Evolutionary conservation across 495 filamentous ascomycete genomes (phyloP), one percentile per base, ranked within the genome.

Genomic region (Penicillium manginii): DNA sequence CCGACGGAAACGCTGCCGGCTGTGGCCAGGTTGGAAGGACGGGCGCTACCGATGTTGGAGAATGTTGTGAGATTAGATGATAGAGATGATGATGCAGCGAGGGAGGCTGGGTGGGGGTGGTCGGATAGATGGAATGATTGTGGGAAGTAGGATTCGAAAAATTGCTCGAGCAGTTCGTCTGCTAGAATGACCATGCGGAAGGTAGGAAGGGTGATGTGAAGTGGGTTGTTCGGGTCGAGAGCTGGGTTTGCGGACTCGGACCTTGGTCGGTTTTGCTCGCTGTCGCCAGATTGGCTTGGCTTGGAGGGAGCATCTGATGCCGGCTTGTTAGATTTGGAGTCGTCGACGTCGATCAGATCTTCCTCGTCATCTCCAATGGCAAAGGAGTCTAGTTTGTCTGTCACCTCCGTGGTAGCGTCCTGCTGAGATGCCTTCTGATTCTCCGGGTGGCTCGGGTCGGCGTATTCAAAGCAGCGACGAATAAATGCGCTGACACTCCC

Each of bases 141-240:
- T 0, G 86, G 81, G 76, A 91, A 89, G 57, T 84, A 85, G 32
- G 81, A 87, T 73, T 98, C 94, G 71, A 98, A 98, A 74, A 98
- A 98, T 63, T 91, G 87, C 66, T 98, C 93, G 12, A 98, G 85
- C 3, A 93, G 82, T 66, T 98, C 94, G 70, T 98, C 94, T 56
- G 94, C 94, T 19, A 98, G 84, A 45, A 98, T 88, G 22, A 98
- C 91, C 94, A 98, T 98, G 62, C 94, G 89, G 83, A 98, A 98
- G 19, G 94, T 98, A 0, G 96, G 96, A 9, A 98, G 86, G 8
- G 96, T 98, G 68, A 98, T 97, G 71, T 96, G 88, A 0, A 98
- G 83, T 0, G 94, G 94, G 56, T 94, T 92, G 43, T 88, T 84
- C 0, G 94, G 94, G 69, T 98, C 92, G 5, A 98, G 86, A 22